Conservation (phyloP, 345 rosid species). For the Eucalyptus lansdowneana region DNA sequence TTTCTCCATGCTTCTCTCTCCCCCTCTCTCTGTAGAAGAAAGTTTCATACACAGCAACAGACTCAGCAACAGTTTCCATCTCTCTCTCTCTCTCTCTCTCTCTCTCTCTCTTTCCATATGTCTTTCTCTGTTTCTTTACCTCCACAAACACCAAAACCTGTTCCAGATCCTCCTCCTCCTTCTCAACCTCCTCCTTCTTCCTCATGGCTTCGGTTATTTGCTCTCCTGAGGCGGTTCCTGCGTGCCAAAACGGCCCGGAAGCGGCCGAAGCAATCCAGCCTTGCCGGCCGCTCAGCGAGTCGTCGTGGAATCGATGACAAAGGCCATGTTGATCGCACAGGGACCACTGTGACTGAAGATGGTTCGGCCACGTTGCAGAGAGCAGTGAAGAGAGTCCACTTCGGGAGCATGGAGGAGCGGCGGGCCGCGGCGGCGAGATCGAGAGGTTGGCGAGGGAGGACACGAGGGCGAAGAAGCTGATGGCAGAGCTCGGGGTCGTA, state of each 20-base stretch:
- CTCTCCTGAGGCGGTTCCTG: conserved; percentile 45
- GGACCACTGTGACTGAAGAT: neutral
- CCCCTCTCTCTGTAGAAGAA: neutral
- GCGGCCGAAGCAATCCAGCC: neutral
- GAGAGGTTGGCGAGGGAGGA: conserved; percentile 52
- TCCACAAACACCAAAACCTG: conserved; percentile 19
- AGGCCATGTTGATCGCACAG: neutral
- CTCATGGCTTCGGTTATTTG: conserved; percentile 34
- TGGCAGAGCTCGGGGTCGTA: conserved; percentile 87
- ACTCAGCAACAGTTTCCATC: neutral
- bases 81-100: neutral
- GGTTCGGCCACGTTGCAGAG: conserved; percentile 37
- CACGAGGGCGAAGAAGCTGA: conserved; percentile 35
- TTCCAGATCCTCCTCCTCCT: neutral
- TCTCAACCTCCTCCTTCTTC: conserved; percentile 13
- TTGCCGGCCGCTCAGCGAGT: neutral
- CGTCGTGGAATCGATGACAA: neutral
- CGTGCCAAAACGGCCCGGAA: conserved; percentile 36
- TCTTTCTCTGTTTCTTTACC: conserved; percentile 1
- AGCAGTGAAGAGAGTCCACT: conserved; percentile 79
- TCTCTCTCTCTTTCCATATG: neutral
- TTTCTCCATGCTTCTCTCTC: conserved; percentile 1
- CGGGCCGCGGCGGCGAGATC: conserved; percentile 53
- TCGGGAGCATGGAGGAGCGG: conserved; percentile 72
- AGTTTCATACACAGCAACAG: neutral